Percentiles rank a stretch among this genome's conserved stretches.
Evolutionary conservation across 2,329 filamentous ascomycete species (phyloP).

Genomic region (Claviceps sp.): DNA sequence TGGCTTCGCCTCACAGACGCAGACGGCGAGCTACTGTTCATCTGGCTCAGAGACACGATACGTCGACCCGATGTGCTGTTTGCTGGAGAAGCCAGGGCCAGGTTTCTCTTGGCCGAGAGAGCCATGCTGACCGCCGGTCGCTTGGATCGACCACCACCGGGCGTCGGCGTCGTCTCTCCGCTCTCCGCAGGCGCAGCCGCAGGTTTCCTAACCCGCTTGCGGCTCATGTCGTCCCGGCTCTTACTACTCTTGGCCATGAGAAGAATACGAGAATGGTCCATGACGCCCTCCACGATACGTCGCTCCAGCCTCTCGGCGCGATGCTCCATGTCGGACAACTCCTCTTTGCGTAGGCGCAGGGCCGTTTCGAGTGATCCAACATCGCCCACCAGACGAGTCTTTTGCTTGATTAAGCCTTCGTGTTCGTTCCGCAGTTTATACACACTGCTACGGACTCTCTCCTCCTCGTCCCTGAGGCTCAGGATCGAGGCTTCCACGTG

Average conservation of each 20-base stretch:
- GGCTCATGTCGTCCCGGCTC: constrained; percentile 42
- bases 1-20: constrained; percentile 63
- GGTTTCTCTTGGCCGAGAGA: constrained; percentile 37
- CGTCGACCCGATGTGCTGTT: constrained; percentile 52
- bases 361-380: constrained; percentile 87
- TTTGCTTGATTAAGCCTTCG: constrained; percentile 64
- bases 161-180: neutral
- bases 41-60: constrained; percentile 84
- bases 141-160: constrained; percentile 10
- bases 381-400: constrained; percentile 68
- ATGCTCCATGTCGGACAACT: constrained; percentile 79
- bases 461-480: constrained; percentile 37
- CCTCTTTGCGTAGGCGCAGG: constrained; percentile 74
- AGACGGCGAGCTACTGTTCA: constrained; percentile 57
- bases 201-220: constrained; percentile 39
- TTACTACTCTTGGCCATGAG: constrained; percentile 56
- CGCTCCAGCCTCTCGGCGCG: constrained; percentile 83
- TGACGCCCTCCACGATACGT: constrained; percentile 85
- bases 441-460: constrained; percentile 40
- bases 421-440: constrained; percentile 51
- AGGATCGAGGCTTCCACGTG: constrained; percentile 43
- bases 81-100: constrained; percentile 23
- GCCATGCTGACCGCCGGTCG: constrained; percentile 37
- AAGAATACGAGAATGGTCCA: constrained; percentile 89
- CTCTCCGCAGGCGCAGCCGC: constrained; percentile 10